Conservation (phyloP, 352 stramenopile genomes). For the Phytophthora sp. region DNA sequence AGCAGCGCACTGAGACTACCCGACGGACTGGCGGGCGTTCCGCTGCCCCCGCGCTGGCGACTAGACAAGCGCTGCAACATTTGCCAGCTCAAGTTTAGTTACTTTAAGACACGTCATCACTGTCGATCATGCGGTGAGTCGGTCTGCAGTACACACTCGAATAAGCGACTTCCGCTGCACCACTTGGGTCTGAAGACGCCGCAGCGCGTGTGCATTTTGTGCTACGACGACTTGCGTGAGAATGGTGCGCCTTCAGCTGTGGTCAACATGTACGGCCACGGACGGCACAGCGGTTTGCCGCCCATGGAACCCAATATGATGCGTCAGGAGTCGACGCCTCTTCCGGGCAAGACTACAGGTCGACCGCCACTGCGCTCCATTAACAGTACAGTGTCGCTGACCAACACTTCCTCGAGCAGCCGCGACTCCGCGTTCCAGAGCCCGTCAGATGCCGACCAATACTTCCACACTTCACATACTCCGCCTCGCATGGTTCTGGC, state of each 20-base stretch:
- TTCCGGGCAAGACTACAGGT: constrained; percentile 24
- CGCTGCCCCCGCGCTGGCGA: constrained; percentile 72
- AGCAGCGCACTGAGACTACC: constrained; percentile 40
- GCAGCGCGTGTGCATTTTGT: constrained; percentile 82
- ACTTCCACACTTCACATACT: constrained; percentile 27
- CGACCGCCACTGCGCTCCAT: constrained; percentile 44
- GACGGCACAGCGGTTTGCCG: constrained; percentile 37
- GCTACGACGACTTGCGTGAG: constrained; percentile 79
- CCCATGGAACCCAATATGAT: constrained; percentile 41
- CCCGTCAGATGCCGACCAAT: constrained; percentile 35
- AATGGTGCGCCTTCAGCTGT: constrained; percentile 78
- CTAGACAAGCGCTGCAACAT: constrained; percentile 83
- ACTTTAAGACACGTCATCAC: constrained; percentile 88
- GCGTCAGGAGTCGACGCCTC: constrained; percentile 35
- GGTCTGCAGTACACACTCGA: constrained; percentile 86
- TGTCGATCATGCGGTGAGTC: constrained; percentile 89
- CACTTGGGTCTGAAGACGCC: constrained; percentile 63
- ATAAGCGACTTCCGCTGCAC: constrained; percentile 65
- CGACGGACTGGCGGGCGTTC: constrained; percentile 36
- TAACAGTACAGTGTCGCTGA: constrained; percentile 45
- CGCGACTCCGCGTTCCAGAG: constrained; percentile 41
- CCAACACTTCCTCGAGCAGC: constrained; percentile 37
- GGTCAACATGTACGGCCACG: constrained; percentile 70
- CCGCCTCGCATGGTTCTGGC: constrained; percentile 21
- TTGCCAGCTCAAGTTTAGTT: constrained; percentile 86